Conservation (phyloP, 2,329 filamentous ascomycete species). For the Gremmenia infestans region DNA sequence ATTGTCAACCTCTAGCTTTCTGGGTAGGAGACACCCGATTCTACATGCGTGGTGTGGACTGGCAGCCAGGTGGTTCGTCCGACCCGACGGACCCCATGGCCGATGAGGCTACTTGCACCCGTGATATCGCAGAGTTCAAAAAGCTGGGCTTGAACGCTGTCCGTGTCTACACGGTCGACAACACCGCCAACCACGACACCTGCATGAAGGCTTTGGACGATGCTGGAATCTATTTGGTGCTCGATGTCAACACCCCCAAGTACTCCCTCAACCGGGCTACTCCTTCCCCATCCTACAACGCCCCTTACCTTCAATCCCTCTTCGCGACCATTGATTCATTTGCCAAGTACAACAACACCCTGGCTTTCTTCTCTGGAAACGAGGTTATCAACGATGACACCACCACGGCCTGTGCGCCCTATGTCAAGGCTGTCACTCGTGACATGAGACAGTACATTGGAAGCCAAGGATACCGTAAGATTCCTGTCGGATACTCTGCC, state of each 20-base stretch:
- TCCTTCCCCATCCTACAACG: conserved; percentile 60
- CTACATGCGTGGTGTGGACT: conserved; percentile 59
- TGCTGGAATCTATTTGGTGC: conserved; percentile 68
- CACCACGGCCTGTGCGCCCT: conserved; percentile 47
- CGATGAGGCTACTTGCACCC: conserved; percentile 52
- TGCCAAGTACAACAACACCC: conserved; percentile 60
- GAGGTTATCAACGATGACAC: conserved; percentile 53
- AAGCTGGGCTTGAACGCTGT: conserved; percentile 67
- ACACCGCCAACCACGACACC: conserved; percentile 60
- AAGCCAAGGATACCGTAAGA: conserved; percentile 41
- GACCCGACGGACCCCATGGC: conserved; percentile 60
- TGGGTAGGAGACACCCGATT: conserved; percentile 34
- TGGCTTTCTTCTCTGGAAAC: conserved; percentile 59
- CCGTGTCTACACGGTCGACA: conserved; percentile 70
- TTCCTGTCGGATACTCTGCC: conserved; percentile 55
- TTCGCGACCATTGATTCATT: conserved; percentile 69
- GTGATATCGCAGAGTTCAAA: conserved; percentile 63
- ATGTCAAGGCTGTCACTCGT: conserved; percentile 54
- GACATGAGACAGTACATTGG: conserved; percentile 52
- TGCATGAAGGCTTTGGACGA: conserved; percentile 64
- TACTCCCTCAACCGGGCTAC: conserved; percentile 62
- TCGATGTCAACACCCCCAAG: conserved; percentile 68
- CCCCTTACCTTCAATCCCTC: conserved; percentile 63
- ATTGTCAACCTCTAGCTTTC: conserved; percentile 23
- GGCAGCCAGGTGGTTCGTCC: conserved; percentile 56